Evolutionary conservation across 1,284 basidiomycete species (phyloP), one percentile per base, ranked within the genome.

Genomic region (Fomitopsis schrenkii): DNA sequence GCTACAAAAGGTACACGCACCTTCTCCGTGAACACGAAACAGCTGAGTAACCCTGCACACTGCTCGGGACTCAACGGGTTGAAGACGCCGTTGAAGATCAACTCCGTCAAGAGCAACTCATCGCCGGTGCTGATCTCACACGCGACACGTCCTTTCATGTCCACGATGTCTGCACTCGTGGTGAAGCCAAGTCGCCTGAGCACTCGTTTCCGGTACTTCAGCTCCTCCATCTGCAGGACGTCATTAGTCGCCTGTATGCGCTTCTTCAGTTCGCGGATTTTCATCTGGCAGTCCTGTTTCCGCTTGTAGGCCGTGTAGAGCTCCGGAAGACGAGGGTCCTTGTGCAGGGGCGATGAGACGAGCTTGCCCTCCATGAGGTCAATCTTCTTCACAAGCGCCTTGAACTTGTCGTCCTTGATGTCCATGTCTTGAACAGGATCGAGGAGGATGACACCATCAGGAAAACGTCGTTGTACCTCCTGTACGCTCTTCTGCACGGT

Each of bases 91-190:
- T 97, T 95, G 81, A 99, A 99, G 66, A 99, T 92, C 73, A 99
- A 84, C 75, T 99, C 97, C 0, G 97, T 99, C 63, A 99, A 81
- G 35, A 99, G 80, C 55, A 99, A 77, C 76, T 99, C 97, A 72
- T 99, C 97, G 14, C 97, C 97, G 0, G 96, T 92, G 69, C 91
- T 95, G 74, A 99, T 98, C 78, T 99, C 97, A 75, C 97, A 99
- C 17, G 97, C 97, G 0, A 99, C 97, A 48, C 97, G 83, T 0
- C 97, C 97, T 77, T 99, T 99, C 83, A 97, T 90, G 73, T 98
- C 96, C 14, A 98, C 95, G 58, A 99, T 97, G 73, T 98, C 97
- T 2, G 91, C 85, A 3, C 87, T 75, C 3, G 85, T 91, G 0
- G 95, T 96, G 78, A 99, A 99, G 0, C 93, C 96, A 3, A 99